Conservation (phyloP, 2,329 filamentous ascomycete species). For the Ilyonectria mors-panacis region DNA sequence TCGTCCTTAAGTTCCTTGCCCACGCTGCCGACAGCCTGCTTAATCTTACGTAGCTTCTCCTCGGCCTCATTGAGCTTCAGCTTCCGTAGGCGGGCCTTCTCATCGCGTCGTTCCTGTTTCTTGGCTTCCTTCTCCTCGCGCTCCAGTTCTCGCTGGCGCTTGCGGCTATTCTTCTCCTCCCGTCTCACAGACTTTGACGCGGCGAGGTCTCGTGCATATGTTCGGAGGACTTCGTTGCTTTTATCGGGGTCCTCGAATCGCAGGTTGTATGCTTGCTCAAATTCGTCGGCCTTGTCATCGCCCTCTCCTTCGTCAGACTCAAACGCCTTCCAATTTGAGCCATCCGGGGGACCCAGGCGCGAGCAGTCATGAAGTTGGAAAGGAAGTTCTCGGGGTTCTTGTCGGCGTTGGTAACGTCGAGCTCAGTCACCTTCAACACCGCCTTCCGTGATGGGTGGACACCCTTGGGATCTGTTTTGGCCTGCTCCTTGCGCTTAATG, state of each 20-base stretch:
- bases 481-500: slow-evolving; percentile 78
- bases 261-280: slow-evolving; percentile 94
- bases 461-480: slow-evolving; percentile 58
- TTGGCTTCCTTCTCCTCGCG: slow-evolving; percentile 83
- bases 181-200: slow-evolving; percentile 87
- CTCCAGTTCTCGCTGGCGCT: slow-evolving; percentile 84
- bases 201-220: slow-evolving; percentile 90
- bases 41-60: slow-evolving; percentile 88
- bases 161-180: slow-evolving; percentile 83
- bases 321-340: slow-evolving; percentile 81
- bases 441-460: slow-evolving; percentile 70
- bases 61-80: slow-evolving; percentile 94
- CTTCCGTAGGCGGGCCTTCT: slow-evolving; percentile 86
- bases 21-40: slow-evolving; percentile 85
- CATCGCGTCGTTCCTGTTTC: slow-evolving; percentile 81
- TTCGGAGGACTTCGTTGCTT: slow-evolving; percentile 88
- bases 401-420: slow-evolving; percentile 82
- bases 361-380: slow-evolving; percentile 94
- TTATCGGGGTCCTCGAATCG: slow-evolving; percentile 94
- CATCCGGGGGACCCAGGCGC: slow-evolving; percentile 85
- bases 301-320: slow-evolving; percentile 95
- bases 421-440: slow-evolving; percentile 65
- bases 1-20: slow-evolving; percentile 78
- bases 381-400: slow-evolving; percentile 92
- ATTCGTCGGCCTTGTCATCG: slow-evolving; percentile 82